Conservation (phyloP, 495 filamentous ascomycete species). For the Tuber magnatum region DNA sequence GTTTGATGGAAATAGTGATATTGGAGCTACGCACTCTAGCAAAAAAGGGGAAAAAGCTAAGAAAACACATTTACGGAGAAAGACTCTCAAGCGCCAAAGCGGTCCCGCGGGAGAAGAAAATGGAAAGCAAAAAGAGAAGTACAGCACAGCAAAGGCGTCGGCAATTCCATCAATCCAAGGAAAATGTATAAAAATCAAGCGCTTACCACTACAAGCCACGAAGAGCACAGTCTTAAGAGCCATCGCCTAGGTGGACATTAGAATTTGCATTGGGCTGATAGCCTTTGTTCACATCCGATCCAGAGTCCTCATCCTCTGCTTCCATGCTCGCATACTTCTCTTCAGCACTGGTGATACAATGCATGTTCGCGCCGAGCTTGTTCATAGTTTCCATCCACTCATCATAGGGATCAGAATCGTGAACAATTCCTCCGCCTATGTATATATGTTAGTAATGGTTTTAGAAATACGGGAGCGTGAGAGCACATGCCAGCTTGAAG, state of each 20-base stretch:
- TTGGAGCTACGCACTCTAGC: background rate
- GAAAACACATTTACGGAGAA: background rate
- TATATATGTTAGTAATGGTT: slow-evolving; percentile 5
- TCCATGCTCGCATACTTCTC: slow-evolving; percentile 57
- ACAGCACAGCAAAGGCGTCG: background rate
- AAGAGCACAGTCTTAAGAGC: slow-evolving; percentile 13
- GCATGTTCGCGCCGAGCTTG: slow-evolving; percentile 82
- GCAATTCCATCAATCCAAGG: background rate
- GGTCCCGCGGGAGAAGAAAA: background rate
- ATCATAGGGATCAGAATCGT: slow-evolving; percentile 87
- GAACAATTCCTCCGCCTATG: slow-evolving; percentile 88
- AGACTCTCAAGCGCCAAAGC: background rate
- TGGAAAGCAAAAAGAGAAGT: no score
- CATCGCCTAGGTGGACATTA: slow-evolving; percentile 44
- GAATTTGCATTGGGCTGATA: slow-evolving; percentile 46
- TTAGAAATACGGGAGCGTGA: background rate
- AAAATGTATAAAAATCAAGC: background rate
- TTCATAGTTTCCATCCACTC: slow-evolving; percentile 97
- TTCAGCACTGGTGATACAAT: slow-evolving; percentile 78
- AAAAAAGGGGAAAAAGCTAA: no score
- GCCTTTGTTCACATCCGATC: slow-evolving; percentile 44
- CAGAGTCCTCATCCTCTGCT: slow-evolving; percentile 41
- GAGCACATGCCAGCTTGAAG: slow-evolving; percentile 64
- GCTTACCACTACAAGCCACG: background rate
- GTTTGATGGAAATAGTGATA: background rate